Evolutionary conservation across 2,329 filamentous ascomycete genomes (phyloP).

Genomic region (Aspergillus texensis): DNA sequence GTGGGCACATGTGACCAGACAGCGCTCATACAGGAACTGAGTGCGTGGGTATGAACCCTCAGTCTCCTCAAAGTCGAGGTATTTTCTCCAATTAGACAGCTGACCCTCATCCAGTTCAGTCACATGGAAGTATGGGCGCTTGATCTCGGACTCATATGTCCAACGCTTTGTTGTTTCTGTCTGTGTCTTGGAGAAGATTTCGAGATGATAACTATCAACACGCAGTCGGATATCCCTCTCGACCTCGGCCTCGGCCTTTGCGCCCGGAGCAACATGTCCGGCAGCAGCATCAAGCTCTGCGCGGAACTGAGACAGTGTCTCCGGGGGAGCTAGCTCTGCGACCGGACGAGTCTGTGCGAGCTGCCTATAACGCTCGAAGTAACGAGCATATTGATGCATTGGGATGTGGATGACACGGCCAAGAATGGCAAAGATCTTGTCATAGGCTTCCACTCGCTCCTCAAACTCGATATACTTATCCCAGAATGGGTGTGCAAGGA

Average conservation of each 20-base stretch:
- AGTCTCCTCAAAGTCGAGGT: conserved; percentile 90
- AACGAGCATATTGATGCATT: conserved; percentile 92
- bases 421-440: conserved; percentile 83
- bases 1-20: conserved; percentile 86
- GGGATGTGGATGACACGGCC: conserved; percentile 83
- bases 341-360: conserved; percentile 74
- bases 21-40: conserved; percentile 89
- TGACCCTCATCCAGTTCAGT: conserved; percentile 87
- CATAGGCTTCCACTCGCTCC: conserved; percentile 80
- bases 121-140: conserved; percentile 95
- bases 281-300: conserved; percentile 67
- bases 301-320: conserved; percentile 69
- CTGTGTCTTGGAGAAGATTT: conserved; percentile 79
- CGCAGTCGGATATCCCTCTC: conserved; percentile 81
- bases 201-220: conserved; percentile 78
- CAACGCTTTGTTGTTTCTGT: conserved; percentile 88
- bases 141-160: conserved; percentile 93
- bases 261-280: conserved; percentile 42
- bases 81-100: conserved; percentile 89
- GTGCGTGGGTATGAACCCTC: conserved; percentile 76
- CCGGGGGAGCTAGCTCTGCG: conserved; percentile 69
- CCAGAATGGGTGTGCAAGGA: conserved; percentile 94
- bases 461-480: conserved; percentile 99
- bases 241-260: conserved; percentile 72
- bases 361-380: conserved; percentile 86